phyloP scores from a whole-genome alignment of 2,329 filamentous ascomycete species.

The Tolypocladium tropicale region DNA sequence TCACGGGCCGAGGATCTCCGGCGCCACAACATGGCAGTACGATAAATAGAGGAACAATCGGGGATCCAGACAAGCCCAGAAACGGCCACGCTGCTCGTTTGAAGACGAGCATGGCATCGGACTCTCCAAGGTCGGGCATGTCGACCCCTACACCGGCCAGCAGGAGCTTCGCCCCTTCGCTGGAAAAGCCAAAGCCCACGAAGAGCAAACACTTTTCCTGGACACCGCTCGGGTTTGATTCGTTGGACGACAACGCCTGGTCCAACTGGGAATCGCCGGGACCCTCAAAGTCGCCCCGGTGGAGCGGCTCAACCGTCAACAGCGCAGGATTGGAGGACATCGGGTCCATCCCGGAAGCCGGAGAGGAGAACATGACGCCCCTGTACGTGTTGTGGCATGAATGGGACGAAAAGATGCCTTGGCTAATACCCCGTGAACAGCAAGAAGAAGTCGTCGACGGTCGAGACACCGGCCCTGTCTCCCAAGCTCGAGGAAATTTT shows the following conservation, averaged over 20 bases:
- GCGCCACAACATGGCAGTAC: slow-evolving; percentile 9
- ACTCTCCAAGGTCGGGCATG: slow-evolving; percentile 19
- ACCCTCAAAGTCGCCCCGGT: slow-evolving; percentile 46
- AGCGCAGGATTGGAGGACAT: slow-evolving; percentile 31
- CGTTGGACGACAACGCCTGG: slow-evolving; percentile 53
- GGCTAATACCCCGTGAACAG: slow-evolving; percentile 9
- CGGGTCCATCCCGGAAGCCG: slow-evolving; percentile 34
- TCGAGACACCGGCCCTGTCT: slow-evolving; percentile 21
- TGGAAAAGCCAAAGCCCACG: slow-evolving; percentile 26
- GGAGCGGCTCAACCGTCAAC: slow-evolving; percentile 52
- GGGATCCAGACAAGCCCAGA: slow-evolving; percentile 37
- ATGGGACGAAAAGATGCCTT: background rate
- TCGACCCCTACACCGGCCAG: slow-evolving; percentile 22
- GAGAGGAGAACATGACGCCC: slow-evolving; percentile 33
- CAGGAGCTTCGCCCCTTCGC: slow-evolving; percentile 13
- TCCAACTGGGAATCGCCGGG: slow-evolving; percentile 51
- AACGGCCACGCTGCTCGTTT: slow-evolving; percentile 28
- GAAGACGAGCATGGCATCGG: slow-evolving; percentile 32
- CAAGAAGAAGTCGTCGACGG: slow-evolving; percentile 20
- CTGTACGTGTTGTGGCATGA: slow-evolving; percentile 30
- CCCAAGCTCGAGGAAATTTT: slow-evolving; percentile 43
- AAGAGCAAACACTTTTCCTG: slow-evolving; percentile 48
- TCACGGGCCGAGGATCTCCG: slow-evolving; percentile 36
- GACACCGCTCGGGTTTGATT: slow-evolving; percentile 47
- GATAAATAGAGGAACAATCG: slow-evolving; percentile 6